A percentile compares a stretch with the other conserved stretches of the same genome.
Conservation (phyloP, 2,329 filamentous ascomycete genomes). For the Acephala macrosclerotiorum region DNA sequence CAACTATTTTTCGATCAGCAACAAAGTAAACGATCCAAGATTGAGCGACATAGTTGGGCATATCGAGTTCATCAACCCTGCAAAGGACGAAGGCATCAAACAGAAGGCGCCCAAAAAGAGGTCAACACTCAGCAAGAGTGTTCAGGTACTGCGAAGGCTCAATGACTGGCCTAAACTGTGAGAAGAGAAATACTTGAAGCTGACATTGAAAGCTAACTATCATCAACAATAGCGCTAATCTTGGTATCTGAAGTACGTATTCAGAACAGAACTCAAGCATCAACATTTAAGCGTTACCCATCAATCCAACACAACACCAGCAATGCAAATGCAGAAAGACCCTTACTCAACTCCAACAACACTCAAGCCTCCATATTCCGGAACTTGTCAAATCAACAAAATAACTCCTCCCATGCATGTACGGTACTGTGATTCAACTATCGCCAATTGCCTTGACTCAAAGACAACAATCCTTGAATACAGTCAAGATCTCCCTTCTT, state of each 20-base stretch:
- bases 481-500: conserved; percentile 87
- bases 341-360: conserved; percentile 14
- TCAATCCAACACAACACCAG: conserved; percentile 10
- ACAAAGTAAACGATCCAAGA: too few species aligned
- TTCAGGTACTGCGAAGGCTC: background rate
- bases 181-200: background rate
- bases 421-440: conserved; percentile 20
- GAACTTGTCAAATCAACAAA: conserved; percentile 17
- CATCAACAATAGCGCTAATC: conserved; percentile 23
- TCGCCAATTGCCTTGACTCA: conserved; percentile 93
- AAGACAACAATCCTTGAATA: conserved; percentile 84
- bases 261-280: conserved; percentile 23
- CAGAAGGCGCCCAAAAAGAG: background rate
- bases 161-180: background rate
- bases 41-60: too few species aligned
- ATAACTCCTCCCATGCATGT: conserved; percentile 4
- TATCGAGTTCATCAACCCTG: too few species aligned
- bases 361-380: background rate
- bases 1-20: too few species aligned
- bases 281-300: conserved; percentile 25
- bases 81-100: background rate
- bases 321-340: conserved; percentile 13
- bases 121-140: background rate
- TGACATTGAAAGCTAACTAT: conserved; percentile 1
- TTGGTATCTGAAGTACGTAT: conserved; percentile 30